Percentiles rank a stretch among this genome's conserved stretches.
Evolutionary conservation across 2,329 filamentous ascomycete genomes (phyloP).

Genomic region (Fusarium sp.): DNA sequence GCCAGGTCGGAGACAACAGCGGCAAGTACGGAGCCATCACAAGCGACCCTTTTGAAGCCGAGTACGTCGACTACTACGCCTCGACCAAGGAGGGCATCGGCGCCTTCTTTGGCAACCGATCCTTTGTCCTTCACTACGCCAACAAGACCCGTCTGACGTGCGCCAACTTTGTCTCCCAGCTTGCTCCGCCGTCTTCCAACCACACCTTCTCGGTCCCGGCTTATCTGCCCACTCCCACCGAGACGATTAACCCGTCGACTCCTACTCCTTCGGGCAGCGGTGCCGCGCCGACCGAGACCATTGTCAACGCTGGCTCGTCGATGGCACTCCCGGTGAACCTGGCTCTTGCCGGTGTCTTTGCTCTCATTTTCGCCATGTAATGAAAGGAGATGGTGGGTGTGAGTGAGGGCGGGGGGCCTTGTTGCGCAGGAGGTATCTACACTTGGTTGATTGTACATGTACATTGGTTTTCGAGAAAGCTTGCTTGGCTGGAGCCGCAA

Average conservation of each 20-base stretch:
- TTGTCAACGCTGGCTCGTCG: constrained; percentile 27
- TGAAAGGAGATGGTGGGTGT: neutral
- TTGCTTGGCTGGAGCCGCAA: constrained; percentile 11
- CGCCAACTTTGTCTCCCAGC: constrained; percentile 63
- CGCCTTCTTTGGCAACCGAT: constrained; percentile 71
- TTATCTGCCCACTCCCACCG: constrained; percentile 35
- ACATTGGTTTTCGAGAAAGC: constrained; percentile 9
- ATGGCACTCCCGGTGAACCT: constrained; percentile 21
- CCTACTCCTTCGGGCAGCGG: constrained; percentile 21
- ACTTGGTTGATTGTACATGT: constrained; percentile 17
- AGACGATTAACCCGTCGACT: constrained; percentile 29
- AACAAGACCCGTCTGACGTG: constrained; percentile 72
- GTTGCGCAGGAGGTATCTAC: neutral
- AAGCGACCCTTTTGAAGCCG: constrained; percentile 57
- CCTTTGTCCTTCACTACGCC: constrained; percentile 69
- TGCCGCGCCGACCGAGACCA: constrained; percentile 19
- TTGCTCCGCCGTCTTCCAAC: constrained; percentile 20
- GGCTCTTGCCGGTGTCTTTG: constrained; percentile 26
- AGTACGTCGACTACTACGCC: constrained; percentile 66
- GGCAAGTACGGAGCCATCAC: constrained; percentile 75
- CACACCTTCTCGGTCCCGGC: constrained; percentile 29
- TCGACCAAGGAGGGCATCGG: constrained; percentile 60
- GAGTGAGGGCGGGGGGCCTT: neutral
- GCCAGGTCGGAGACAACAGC: constrained; percentile 79
- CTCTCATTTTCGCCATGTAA: constrained; percentile 26